phyloP scores from a whole-genome alignment of 2,329 filamentous ascomycete species.

The Chaetomiaceae sp. region DNA sequence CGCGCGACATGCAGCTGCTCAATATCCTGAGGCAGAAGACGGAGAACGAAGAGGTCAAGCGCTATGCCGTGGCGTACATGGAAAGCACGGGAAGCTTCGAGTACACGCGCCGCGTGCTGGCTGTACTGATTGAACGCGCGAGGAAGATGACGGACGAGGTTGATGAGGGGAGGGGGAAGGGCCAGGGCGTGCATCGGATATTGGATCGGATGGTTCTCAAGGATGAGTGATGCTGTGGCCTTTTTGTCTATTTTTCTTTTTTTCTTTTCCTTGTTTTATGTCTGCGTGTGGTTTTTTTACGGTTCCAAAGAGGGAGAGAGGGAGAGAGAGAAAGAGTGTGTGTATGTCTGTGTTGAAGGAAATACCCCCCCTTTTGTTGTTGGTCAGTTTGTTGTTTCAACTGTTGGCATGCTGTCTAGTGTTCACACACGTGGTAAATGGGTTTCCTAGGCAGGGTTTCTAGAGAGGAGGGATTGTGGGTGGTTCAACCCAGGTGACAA shows the following conservation, averaged over 20 bases:
- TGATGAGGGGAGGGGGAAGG: slow-evolving; percentile 55
- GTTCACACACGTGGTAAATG: too few relatives aligned
- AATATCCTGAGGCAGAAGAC: slow-evolving; percentile 93
- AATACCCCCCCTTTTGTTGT: slow-evolving; percentile 11
- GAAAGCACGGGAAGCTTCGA: slow-evolving; percentile 83
- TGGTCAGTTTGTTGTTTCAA: too few relatives aligned
- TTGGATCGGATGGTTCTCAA: slow-evolving; percentile 58
- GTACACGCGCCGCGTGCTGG: slow-evolving; percentile 68
- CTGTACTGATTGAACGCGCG: slow-evolving; percentile 60
- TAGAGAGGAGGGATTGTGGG: too few relatives aligned
- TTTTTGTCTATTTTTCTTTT: not conserved
- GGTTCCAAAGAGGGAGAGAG: too few relatives aligned
- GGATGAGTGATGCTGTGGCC: not conserved
- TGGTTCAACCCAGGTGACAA: too few relatives aligned
- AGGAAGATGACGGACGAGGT: slow-evolving; percentile 58
- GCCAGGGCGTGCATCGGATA: slow-evolving; percentile 58
- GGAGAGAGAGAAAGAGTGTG: too few relatives aligned
- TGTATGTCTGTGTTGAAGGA: not conserved
- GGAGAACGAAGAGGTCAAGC: slow-evolving; percentile 78
- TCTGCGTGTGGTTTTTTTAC: not conserved
- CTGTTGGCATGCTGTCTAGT: too few relatives aligned
- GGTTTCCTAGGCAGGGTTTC: too few relatives aligned
- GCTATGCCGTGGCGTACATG: slow-evolving; percentile 89
- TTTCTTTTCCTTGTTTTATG: not conserved
- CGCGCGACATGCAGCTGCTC: slow-evolving; percentile 70